These are phyloP conservation scores for Pyricularia pennisetigena DNA, from an alignment of 2,329 filamentous ascomycete genomes.

Conservation along the genomic window DNA sequence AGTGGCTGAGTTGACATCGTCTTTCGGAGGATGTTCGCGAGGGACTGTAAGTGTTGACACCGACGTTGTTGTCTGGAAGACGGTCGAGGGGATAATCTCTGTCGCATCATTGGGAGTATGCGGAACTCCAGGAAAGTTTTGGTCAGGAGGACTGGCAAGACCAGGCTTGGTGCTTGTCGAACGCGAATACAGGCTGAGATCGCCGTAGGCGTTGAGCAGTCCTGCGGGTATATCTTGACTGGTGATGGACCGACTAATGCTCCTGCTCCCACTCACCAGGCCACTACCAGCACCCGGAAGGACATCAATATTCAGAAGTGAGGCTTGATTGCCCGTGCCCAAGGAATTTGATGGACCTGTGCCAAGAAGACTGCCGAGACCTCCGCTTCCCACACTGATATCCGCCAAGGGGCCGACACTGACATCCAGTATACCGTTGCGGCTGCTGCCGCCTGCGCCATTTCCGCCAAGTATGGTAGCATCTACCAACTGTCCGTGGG, in stretches of 20 bases:
- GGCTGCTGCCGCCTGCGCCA: not conserved
- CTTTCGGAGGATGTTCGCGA: not conserved
- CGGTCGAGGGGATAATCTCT: not conserved
- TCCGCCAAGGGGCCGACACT: constrained; percentile 1
- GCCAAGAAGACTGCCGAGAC: not conserved
- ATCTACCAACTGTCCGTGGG: not conserved
- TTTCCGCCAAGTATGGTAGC: not conserved
- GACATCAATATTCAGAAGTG: not conserved
- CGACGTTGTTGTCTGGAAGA: constrained; percentile 3
- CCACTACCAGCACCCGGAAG: not conserved
- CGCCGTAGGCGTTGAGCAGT: not conserved
- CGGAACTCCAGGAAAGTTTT: not conserved
- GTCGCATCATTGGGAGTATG: not conserved
- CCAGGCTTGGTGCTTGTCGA: not conserved
- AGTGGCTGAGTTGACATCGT: not conserved
- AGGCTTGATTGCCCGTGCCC: not conserved
- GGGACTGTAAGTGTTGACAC: constrained; percentile 1
- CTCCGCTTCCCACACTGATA: not conserved
- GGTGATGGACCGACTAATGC: not conserved
- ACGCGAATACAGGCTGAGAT: not conserved
- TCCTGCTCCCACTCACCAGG: not conserved
- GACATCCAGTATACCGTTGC: not conserved
- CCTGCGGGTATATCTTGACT: not conserved
- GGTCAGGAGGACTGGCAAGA: not conserved
- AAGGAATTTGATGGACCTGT: not conserved